Base-by-base conservation (phyloP, 2,329 filamentous ascomycete genomes). In the Colletotrichum siamense region DNA sequence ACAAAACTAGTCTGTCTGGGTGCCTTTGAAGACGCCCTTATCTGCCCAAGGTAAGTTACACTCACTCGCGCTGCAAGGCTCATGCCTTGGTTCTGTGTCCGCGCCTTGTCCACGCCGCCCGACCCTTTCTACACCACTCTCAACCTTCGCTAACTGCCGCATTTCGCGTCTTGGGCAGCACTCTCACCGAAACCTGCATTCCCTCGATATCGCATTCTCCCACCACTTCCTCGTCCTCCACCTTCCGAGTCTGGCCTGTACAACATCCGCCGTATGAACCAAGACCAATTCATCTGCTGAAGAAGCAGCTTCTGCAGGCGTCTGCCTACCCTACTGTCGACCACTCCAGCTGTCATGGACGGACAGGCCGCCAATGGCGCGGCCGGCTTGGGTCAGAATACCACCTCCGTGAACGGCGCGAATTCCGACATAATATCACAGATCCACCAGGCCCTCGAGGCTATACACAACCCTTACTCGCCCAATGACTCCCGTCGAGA, bases 391-490 rank as follows among this genome's bases (percentile, higher is more conserved):
- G 69, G 36, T 28, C 73, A 75, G 62, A 68, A 67, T 57, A 44
- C 75, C 78, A 79, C 82, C 77, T 81, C 82, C 71, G 81, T 81
- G 75, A 84, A 85, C 79, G 84, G 84, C 78, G 83, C 84, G 77
- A 84, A 82, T 79, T 82, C 85, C 77, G 86, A 86, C 39, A 83
- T 91, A 69, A 89, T 95, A 68, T 87, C 91, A 67, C 92, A 91
- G 82, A 97, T 99, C 79, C 92, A 95, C 82, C 91, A 95, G 81
- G 97, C 97, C 55, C 92, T 99, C 79, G 92, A 97, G 80, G 91
- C 98, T 80, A 95, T 98, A 77, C 96, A 99, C 87, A 94, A 92
- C 82, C 92, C 96, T 13, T 91, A 92, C 77, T 96, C 96, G 55
- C 90, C 92, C 79, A 98, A 98, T 85, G 91, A 95, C 78, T 89